Percentiles rank a stretch among this genome's conserved stretches.
Evolutionary conservation across 2,329 filamentous ascomycete species (phyloP).

Genomic region (Pseudogymnoascus sp.): DNA sequence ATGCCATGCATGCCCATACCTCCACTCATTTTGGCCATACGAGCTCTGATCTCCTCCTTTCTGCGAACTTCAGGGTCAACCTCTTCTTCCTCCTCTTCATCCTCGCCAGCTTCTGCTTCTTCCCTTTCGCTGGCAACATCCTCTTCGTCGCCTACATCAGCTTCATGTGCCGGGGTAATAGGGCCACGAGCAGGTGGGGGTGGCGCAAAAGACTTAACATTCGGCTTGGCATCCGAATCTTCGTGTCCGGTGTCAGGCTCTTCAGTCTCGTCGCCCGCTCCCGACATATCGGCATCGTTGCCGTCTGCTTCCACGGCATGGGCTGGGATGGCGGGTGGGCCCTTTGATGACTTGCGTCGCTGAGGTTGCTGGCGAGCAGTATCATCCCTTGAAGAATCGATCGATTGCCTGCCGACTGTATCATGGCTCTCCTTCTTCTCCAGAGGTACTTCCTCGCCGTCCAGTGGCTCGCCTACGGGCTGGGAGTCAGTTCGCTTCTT

Average conservation of each 20-base stretch:
- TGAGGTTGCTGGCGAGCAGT: slow-evolving; percentile 36
- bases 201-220: slow-evolving; percentile 18
- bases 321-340: slow-evolving; percentile 25
- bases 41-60: slow-evolving; percentile 79
- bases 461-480: slow-evolving; percentile 30
- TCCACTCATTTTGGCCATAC: slow-evolving; percentile 98
- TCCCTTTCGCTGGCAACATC: slow-evolving; percentile 37
- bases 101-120: slow-evolving; percentile 49
- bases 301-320: slow-evolving; percentile 38
- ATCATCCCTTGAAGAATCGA: slow-evolving; percentile 38
- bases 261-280: slow-evolving; percentile 56
- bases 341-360: slow-evolving; percentile 47
- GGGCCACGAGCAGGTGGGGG: slow-evolving; percentile 34
- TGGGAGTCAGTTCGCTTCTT: slow-evolving; percentile 57
- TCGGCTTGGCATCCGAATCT: slow-evolving; percentile 57
- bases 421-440: slow-evolving; percentile 45
- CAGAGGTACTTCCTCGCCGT: slow-evolving; percentile 30
- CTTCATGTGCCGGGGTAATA: slow-evolving; percentile 30
- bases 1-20: slow-evolving; percentile 96
- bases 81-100: slow-evolving; percentile 74
- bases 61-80: slow-evolving; percentile 80
- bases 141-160: slow-evolving; percentile 41
- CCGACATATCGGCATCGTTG: slow-evolving; percentile 59
- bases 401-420: slow-evolving; percentile 40
- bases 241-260: slow-evolving; percentile 61